Evolutionary conservation across 1,284 basidiomycete genomes (phyloP).

Genomic region (Pisolithus thermaeus): DNA sequence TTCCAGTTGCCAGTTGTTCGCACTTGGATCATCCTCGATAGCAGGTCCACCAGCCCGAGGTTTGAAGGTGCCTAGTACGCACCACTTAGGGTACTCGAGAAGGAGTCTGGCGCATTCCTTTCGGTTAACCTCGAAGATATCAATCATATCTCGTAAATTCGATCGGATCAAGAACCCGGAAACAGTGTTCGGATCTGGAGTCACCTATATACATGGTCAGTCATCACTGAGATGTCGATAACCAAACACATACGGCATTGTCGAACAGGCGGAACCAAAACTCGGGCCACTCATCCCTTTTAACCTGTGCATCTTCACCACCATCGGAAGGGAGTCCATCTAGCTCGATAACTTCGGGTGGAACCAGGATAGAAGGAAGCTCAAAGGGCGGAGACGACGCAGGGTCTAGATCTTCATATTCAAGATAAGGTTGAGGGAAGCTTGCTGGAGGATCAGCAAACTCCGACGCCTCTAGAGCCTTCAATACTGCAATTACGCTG

Average conservation of each 20-base stretch:
- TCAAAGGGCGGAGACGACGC: slow-evolving; percentile 50
- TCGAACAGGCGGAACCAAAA: slow-evolving; percentile 72
- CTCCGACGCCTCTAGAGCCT: slow-evolving; percentile 47
- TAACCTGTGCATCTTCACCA: slow-evolving; percentile 61
- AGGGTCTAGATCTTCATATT: slow-evolving; percentile 42
- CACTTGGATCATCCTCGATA: slow-evolving; percentile 42
- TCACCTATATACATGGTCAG: slow-evolving; percentile 43
- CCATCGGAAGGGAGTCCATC: slow-evolving; percentile 60
- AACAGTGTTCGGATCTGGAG: slow-evolving; percentile 69
- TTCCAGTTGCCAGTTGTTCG: slow-evolving; percentile 74
- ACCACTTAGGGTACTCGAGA: slow-evolving; percentile 86
- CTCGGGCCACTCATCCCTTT: slow-evolving; percentile 76
- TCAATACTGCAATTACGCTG: slow-evolving; percentile 51
- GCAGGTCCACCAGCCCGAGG: slow-evolving; percentile 53
- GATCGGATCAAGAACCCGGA: slow-evolving; percentile 78
- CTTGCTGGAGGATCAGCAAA: slow-evolving; percentile 50
- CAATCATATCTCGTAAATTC: slow-evolving; percentile 76
- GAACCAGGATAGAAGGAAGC: slow-evolving; percentile 76
- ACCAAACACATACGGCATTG: slow-evolving; percentile 53
- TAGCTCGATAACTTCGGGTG: slow-evolving; percentile 80
- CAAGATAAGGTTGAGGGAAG: slow-evolving; percentile 64
- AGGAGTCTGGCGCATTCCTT: slow-evolving; percentile 90
- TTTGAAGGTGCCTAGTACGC: slow-evolving; percentile 79
- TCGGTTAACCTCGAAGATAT: slow-evolving; percentile 94
- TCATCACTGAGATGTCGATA: not conserved